phyloP scores from a whole-genome alignment of 192 early-diverging fungal genomes.

The Phycomyces blakesleeanus region DNA sequence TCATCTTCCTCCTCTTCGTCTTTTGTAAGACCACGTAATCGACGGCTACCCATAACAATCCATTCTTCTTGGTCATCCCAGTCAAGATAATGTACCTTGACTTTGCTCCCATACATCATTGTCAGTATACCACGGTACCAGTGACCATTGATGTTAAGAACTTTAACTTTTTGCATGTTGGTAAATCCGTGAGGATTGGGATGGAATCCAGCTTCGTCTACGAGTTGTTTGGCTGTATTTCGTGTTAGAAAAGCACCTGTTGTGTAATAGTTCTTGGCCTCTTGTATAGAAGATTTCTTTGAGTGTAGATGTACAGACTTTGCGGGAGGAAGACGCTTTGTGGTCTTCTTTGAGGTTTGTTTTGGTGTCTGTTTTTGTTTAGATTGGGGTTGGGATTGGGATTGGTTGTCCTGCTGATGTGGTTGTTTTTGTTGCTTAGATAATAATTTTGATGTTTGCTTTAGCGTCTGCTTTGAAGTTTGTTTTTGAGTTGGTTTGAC shows the following conservation, averaged over 20 bases:
- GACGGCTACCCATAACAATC: constrained; percentile 46
- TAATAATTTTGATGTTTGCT: too few species aligned
- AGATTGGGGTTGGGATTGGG: too few species aligned
- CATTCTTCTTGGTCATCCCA: constrained; percentile 54
- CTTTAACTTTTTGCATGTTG: constrained; percentile 38
- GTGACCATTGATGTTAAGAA: constrained; percentile 39
- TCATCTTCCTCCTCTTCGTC: constrained; percentile 3
- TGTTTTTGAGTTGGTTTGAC: not conserved
- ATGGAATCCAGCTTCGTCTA: constrained; percentile 19
- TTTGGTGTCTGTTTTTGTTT: not conserved
- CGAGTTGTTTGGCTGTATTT: constrained; percentile 33
- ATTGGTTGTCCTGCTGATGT: not conserved
- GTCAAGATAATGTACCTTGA: constrained; percentile 46
- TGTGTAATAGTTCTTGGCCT: constrained; percentile 8
- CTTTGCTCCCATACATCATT: constrained; percentile 36
- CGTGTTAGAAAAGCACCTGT: constrained; percentile 38
- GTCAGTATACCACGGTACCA: constrained; percentile 49
- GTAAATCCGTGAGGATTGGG: constrained; percentile 39
- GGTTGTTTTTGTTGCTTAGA: not conserved
- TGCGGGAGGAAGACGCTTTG: not conserved
- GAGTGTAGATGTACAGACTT: not conserved
- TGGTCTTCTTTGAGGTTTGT: constrained; percentile 5
- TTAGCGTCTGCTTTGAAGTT: not conserved
- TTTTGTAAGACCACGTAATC: constrained; percentile 19
- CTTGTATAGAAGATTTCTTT: not conserved